Conservation (phyloP, 306 rosid species). For the Delonix regia region DNA sequence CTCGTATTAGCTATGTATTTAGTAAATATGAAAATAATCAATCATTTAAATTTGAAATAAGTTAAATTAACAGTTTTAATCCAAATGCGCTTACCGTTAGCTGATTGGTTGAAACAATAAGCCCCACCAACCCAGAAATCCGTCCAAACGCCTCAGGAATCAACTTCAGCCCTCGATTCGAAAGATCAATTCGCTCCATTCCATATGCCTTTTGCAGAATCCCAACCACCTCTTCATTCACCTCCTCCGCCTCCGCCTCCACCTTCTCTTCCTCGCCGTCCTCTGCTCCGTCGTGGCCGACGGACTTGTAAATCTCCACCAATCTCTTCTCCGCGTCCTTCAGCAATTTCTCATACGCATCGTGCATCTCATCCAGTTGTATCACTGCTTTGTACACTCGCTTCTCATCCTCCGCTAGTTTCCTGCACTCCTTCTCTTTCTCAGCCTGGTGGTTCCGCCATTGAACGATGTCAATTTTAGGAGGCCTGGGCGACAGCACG, state of each 20-base stretch:
- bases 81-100: constrained; percentile 52
- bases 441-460: constrained; percentile 75
- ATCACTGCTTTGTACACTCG: constrained; percentile 55
- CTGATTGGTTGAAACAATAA: constrained; percentile 70
- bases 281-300: constrained; percentile 30
- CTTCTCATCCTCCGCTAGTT: constrained; percentile 65
- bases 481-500: constrained; percentile 63
- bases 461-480: constrained; percentile 55
- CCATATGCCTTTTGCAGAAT: constrained; percentile 74
- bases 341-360: constrained; percentile 73
- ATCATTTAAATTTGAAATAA: no score
- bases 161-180: constrained; percentile 53
- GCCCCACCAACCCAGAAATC: constrained; percentile 61
- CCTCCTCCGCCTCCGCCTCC: constrained; percentile 38
- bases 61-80: no score
- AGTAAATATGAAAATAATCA: no score
- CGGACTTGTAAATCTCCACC: constrained; percentile 64
- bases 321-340: constrained; percentile 79
- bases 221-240: constrained; percentile 75
- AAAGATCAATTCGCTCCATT: constrained; percentile 64
- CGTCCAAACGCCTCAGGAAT: constrained; percentile 90
- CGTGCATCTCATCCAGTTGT: constrained; percentile 87
- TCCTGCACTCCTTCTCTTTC: constrained; percentile 59
- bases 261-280: not conserved
- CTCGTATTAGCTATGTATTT: no score